Evolutionary conservation across 73 alveolate species (phyloP).

Genomic region (Tetrahymena borealis): DNA sequence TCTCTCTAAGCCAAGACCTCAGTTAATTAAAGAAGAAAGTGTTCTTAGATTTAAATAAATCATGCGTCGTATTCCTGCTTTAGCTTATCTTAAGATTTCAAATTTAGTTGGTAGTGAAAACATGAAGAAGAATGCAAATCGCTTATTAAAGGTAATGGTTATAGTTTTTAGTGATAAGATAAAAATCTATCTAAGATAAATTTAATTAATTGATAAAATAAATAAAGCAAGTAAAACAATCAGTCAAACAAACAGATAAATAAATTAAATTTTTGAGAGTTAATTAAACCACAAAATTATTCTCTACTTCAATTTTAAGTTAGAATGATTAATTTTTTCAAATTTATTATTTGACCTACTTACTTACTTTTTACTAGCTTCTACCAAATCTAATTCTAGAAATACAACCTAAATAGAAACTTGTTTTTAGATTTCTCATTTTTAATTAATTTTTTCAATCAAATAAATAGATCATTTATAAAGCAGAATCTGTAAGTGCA

Average conservation of each 20-base stretch:
- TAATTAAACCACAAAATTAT: slow-evolving; percentile 8
- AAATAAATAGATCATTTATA: slow-evolving; percentile 44
- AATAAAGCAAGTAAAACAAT: no score
- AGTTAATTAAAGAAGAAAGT: slow-evolving; percentile 25
- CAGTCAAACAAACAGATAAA: no score
- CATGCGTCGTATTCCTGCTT: slow-evolving; percentile 54
- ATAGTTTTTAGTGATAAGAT: no score
- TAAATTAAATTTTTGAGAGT: background rate
- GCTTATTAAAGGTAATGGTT: slow-evolving; percentile 20
- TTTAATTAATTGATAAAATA: no score
- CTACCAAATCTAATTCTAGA: no score
- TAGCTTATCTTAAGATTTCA: slow-evolving; percentile 25
- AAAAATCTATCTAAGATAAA: no score
- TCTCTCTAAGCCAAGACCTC: slow-evolving; percentile 30
- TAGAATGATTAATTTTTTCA: background rate
- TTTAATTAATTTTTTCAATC: background rate
- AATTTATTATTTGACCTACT: background rate
- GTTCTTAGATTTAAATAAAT: slow-evolving; percentile 6
- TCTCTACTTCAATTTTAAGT: background rate
- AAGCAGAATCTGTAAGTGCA: slow-evolving; percentile 51
- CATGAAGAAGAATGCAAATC: slow-evolving; percentile 49
- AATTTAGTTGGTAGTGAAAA: slow-evolving; percentile 40
- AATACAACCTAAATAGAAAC: no score
- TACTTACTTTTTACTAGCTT: background rate
- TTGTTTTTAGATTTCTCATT: no score